A percentile compares a stretch with the other conserved stretches of the same genome.
Conservation (phyloP, 2,329 filamentous ascomycete species). For the Penicillium oxalicum region DNA sequence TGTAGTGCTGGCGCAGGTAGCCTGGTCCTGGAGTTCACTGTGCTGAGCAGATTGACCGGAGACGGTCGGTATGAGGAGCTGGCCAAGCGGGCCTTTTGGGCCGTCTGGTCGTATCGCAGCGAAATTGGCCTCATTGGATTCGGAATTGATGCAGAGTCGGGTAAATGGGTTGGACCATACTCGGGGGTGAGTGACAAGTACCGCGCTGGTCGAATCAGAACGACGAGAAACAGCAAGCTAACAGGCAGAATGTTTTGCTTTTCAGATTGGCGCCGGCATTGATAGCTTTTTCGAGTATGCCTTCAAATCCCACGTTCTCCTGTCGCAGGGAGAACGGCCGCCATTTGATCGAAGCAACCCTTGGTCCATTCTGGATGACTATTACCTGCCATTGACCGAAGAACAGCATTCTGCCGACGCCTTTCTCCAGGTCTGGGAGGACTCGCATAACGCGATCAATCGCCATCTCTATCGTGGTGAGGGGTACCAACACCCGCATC, state of each 20-base stretch:
- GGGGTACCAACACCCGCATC: constrained; percentile 78
- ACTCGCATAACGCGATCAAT: constrained; percentile 80
- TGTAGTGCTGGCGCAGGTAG: constrained; percentile 97
- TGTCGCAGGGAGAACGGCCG: constrained; percentile 62
- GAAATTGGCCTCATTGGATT: constrained; percentile 81
- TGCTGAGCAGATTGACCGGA: constrained; percentile 79
- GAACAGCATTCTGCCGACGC: constrained; percentile 67
- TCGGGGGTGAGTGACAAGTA: constrained; percentile 53
- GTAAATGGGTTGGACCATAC: constrained; percentile 79
- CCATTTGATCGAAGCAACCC: constrained; percentile 34
- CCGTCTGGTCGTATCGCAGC: constrained; percentile 86
- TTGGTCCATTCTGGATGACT: constrained; percentile 53
- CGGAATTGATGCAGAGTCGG: constrained; percentile 86
- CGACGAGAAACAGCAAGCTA: neutral
- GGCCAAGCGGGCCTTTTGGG: constrained; percentile 92
- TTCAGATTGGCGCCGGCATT: constrained; percentile 78
- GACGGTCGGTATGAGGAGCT: constrained; percentile 82
- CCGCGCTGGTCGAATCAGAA: neutral
- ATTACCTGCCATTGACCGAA: constrained; percentile 58
- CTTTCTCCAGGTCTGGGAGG: constrained; percentile 77
- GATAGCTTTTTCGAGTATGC: constrained; percentile 99
- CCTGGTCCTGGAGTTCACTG: constrained; percentile 86
- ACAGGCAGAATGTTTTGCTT: neutral
- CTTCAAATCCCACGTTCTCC: constrained; percentile 83
- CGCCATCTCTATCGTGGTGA: constrained; percentile 78